Evolutionary conservation across 2,329 filamentous ascomycete genomes (phyloP), one percentile per base, ranked within the genome.

Genomic region (Parascedosporium putredinis): DNA sequence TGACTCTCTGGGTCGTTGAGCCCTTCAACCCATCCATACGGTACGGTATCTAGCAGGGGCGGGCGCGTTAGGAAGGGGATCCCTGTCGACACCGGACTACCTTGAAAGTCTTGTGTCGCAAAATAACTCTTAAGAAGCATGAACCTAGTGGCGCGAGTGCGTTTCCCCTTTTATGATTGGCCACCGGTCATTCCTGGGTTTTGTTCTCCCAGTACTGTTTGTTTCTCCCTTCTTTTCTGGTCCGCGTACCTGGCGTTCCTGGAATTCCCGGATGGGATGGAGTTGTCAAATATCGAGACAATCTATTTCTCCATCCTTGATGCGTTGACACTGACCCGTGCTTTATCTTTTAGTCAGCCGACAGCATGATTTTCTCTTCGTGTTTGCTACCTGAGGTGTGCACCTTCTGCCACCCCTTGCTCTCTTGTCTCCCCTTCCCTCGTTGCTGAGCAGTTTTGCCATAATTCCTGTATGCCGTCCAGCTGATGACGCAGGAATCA

Each of bases 31-130:
- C 42, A 27, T 14, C 23, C 22, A n/a, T 20, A 6, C 20, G 42
- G 42, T 25, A 6, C 20, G 42, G 42, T 25, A 45, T 18, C 42
- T 24, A 23, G 20, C 42, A 45, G 23, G 42, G 25, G 23, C 16
- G 23, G 25, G 23, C 16, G 23, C 14, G 25, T 45, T 45, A 45
- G 42, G 25, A 25, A 45, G 42, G 42, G 42, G 42, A 45, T 45
- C 42, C 42, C 25, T 45, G 42, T 45, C 42, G 14, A 27, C 42
- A 20, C 20, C 20, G n/a, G 3, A 14, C 22, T 45, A 31, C 6
- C 7, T 31, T 31, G 7, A 12, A 12, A 31, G 6, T 31, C 27
- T 31, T 45, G 9, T 27, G 23, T 18, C 10, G 42, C 14, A 40
- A 40, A 40, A 40, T 23, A 40, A 18, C 18, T 40, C 18, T 40